phyloP scores from a whole-genome alignment of 805 yeast genomes.

The Ogataea degrootiae region DNA sequence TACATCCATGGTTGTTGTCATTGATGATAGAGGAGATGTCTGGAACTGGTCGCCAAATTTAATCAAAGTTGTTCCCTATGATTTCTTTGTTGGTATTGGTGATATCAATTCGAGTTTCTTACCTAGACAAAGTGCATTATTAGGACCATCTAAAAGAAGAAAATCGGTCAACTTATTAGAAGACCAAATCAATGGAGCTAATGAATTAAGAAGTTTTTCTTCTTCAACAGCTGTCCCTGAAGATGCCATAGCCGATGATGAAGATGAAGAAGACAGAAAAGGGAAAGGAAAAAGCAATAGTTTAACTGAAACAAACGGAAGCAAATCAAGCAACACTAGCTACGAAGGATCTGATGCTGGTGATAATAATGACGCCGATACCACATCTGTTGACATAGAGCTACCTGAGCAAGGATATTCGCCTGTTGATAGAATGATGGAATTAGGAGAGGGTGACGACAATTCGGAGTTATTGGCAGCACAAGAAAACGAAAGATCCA shows the following conservation, averaged over 20 bases:
- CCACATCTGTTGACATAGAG: constrained; percentile 15
- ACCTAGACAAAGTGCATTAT: constrained; percentile 63
- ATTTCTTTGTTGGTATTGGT: constrained; percentile 94
- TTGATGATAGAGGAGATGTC: constrained; percentile 97
- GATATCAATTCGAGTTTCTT: constrained; percentile 91
- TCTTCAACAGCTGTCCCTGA: background rate
- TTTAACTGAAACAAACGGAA: background rate
- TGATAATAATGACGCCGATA: constrained; percentile 2
- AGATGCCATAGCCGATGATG: constrained; percentile 14
- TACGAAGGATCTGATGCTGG: constrained; percentile 19
- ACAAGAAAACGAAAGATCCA: constrained; percentile 61
- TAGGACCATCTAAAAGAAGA: constrained; percentile 62
- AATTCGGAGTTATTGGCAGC: constrained; percentile 44
- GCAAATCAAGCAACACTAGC: background rate
- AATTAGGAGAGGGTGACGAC: constrained; percentile 47
- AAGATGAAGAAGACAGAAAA: constrained; percentile 8
- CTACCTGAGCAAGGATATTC: constrained; percentile 27
- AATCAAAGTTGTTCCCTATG: constrained; percentile 91
- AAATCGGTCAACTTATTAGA: constrained; percentile 54
- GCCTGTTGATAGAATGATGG: constrained; percentile 47
- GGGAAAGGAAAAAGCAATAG: background rate
- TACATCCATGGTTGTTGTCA: constrained; percentile 92
- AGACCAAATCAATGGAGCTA: constrained; percentile 32
- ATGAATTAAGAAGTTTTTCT: constrained; percentile 6
- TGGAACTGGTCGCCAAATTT: constrained; percentile 97